A percentile compares a stretch with the other conserved stretches of the same genome.
phyloP scores from a whole-genome alignment of 768 basidiomycete genomes.

The Leccinum boreale region DNA sequence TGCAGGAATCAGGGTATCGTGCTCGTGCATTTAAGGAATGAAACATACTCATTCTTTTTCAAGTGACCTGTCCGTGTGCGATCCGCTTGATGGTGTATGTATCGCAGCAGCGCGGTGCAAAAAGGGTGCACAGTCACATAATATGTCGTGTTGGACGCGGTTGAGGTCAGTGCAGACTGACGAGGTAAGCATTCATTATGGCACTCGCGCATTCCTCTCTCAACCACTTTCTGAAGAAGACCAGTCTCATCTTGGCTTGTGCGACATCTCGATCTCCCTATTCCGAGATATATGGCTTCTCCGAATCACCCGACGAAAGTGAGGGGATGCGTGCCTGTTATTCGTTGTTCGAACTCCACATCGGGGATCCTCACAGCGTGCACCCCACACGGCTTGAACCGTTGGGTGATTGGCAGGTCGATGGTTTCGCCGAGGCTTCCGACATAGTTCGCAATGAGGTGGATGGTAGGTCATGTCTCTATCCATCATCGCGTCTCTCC shows the following conservation, averaged over 20 bases:
- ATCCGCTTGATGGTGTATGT: conserved; percentile 49
- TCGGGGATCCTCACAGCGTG: conserved; percentile 19
- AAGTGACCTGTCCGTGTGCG: conserved; percentile 55
- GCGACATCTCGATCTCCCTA: conserved; percentile 34
- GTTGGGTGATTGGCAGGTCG: conserved; percentile 54
- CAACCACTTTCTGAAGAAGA: conserved; percentile 12
- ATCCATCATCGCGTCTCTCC: conserved; percentile 1
- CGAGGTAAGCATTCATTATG: conserved; percentile 12
- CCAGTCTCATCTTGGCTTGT: conserved; percentile 41
- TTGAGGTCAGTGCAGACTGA: conserved; percentile 19
- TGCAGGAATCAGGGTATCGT: conserved; percentile 64
- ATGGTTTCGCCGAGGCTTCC: conserved; percentile 44
- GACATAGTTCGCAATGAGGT: conserved; percentile 43
- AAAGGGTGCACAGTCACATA: conserved; percentile 1
- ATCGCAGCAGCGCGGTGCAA: conserved; percentile 21
- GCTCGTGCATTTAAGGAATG: conserved; percentile 11
- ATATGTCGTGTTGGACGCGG: conserved; percentile 19
- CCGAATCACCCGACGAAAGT: conserved; percentile 12
- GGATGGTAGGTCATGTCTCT: conserved; percentile 40
- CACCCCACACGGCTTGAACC: conserved; percentile 35
- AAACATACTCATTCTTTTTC: conserved; percentile 4
- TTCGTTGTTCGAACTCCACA: conserved; percentile 25
- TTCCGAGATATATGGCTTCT: conserved; percentile 21
- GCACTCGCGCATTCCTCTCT: background rate
- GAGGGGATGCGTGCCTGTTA: conserved; percentile 9